Base-by-base conservation (phyloP, 2,329 filamentous ascomycete species). In the Chaetomium strumarium region DNA sequence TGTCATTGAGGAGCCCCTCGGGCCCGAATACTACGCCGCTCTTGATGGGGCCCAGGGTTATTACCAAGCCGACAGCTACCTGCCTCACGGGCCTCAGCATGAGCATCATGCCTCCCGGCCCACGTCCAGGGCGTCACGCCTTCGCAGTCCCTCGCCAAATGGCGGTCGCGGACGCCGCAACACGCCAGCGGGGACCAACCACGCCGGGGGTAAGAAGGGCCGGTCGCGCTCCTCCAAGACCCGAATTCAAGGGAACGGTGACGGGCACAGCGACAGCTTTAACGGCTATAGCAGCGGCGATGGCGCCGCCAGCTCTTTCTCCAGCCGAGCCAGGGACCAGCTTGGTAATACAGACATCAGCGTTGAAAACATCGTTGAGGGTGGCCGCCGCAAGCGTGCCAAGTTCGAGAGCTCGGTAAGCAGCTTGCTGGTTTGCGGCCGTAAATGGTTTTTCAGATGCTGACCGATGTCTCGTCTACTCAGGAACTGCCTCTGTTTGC, bases 381-480 rank as follows among this genome's bases (percentile, higher is more conserved):
- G 95, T 66, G 91, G 92, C 61, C 86, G 93, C 70, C 85, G 93
- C 67, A 96, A 97, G 77, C 84, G 90, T 66, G 89, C 92, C 64
- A 96, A 96, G 72, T 86, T 86, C 73, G 92, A 97, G 70, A 97
- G 92, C 75, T 96, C 92, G 72, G 92, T 97, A 86, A 84, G 92
- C 78, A 51, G 52, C 41, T n/a, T 16, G 53, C 40, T 43, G 41
- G 45, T 39, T 12, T 40, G 17, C 13, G 19, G 11, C 29, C 12
- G 36, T 10, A n/a, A 42, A 40, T 19, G 37, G 34, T 39, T 49
- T 45, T 45, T 41, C n/a, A 48, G 47, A 60, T 60, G 57, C 62
- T 62, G 56, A 64, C 59, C 51, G 17, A 56, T 49, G 39, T 38
- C 50, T 16, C 46, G 8, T 20, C 17, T 30, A 24, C 20, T 49